A percentile compares a stretch with the other conserved stretches of the same genome.
Conservation (phyloP, 169 alveolate species). For the Plasmodium adleri region DNA sequence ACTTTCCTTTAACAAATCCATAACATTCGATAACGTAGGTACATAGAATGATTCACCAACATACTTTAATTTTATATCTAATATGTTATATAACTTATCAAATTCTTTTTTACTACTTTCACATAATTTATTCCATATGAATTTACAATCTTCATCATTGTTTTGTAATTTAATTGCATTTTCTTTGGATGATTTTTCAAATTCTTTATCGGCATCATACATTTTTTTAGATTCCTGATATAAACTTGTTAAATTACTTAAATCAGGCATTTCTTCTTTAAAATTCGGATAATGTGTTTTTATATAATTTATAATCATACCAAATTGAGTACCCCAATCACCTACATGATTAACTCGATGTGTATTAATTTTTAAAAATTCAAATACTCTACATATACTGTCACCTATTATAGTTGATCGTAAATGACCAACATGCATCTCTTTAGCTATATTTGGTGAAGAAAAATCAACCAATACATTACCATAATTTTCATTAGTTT, state of each 20-base stretch:
- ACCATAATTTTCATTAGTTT: conserved; percentile 16
- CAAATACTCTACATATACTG: conserved; percentile 91
- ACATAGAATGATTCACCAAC: conserved; percentile 97
- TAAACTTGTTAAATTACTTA: conserved; percentile 95
- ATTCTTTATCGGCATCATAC: conserved; percentile 90
- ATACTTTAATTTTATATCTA: conserved; percentile 90
- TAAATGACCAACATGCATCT: conserved; percentile 99
- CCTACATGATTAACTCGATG: conserved; percentile 96
- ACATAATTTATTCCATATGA: conserved; percentile 92
- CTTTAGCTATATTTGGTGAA: conserved; percentile 99
- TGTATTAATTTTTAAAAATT: conserved; percentile 88
- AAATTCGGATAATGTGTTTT: conserved; percentile 93
- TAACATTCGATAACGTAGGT: conserved; percentile 90
- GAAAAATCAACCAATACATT: conserved; percentile 96
- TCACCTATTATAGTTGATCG: conserved; percentile 99
- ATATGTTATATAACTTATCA: conserved; percentile 85
- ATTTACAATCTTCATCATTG: conserved; percentile 88
- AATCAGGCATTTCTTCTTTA: conserved; percentile 91
- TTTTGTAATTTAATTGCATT: conserved; percentile 92
- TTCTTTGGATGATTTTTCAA: conserved; percentile 86
- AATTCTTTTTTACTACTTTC: conserved; percentile 90
- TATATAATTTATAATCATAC: conserved; percentile 97
- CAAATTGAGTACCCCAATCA: conserved; percentile 99
- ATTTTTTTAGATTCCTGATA: conserved; percentile 95
- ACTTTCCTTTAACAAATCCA: conserved; percentile 87